Evolutionary conservation across 306 rosid species (phyloP).

Genomic region (Quercus ilex): DNA sequence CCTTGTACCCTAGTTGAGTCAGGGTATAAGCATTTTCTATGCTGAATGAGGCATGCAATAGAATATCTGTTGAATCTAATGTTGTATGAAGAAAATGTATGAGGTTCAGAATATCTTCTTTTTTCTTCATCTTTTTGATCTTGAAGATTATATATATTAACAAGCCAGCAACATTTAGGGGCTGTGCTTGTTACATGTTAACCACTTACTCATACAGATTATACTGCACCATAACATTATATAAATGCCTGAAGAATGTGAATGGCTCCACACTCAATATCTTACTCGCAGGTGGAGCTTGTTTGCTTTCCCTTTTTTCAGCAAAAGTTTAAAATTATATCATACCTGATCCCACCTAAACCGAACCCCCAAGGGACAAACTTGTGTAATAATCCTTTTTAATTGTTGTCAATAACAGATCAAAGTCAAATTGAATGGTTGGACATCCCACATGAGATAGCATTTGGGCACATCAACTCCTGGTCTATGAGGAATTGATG

Average conservation of each 20-base stretch:
- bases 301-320: too few species aligned
- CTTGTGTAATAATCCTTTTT: neutral
- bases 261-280: neutral
- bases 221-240: neutral
- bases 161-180: too few species aligned
- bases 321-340: neutral
- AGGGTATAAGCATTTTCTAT: too few species aligned
- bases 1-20: too few species aligned
- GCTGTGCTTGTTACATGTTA: neutral
- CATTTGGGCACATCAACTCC: neutral
- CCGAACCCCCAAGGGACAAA: neutral
- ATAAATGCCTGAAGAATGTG: neutral
- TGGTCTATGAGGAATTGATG: neutral
- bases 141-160: too few species aligned
- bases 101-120: too few species aligned
- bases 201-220: neutral
- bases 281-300: neutral
- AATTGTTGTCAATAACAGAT: neutral
- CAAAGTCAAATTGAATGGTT: neutral
- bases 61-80: too few species aligned
- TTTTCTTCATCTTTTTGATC: too few species aligned
- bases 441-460: neutral
- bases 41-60: too few species aligned
- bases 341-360: neutral
- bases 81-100: too few species aligned